Evolutionary conservation across 441 rosid genomes (phyloP).

Genomic region (Geranium incanum): DNA sequence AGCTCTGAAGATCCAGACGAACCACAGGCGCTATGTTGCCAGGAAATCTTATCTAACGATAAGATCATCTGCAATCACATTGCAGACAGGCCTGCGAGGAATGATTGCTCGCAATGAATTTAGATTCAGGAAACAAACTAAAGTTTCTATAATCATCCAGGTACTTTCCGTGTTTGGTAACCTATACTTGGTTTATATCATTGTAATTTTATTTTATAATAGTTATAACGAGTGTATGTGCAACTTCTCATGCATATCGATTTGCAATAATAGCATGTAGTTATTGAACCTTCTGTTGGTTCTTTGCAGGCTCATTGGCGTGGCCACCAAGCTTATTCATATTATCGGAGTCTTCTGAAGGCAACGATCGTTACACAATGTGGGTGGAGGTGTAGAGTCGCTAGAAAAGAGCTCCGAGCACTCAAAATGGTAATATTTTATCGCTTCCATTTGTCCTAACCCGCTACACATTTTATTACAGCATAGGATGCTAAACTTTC

Average conservation of each 20-base stretch:
- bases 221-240: background rate
- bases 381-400: conserved; percentile 93
- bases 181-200: background rate
- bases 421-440: conserved; percentile 72
- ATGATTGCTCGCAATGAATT: conserved; percentile 61
- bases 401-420: conserved; percentile 82
- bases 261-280: background rate
- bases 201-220: background rate
- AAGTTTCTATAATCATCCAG: conserved; percentile 51
- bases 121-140: conserved; percentile 47
- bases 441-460: conserved; percentile 17
- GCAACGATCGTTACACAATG: conserved; percentile 82
- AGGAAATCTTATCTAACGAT: conserved; percentile 35
- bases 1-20: conserved; percentile 53
- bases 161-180: conserved; percentile 21
- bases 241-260: background rate
- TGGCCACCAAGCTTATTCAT: conserved; percentile 50
- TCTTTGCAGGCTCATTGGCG: conserved; percentile 70
- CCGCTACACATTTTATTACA: background rate
- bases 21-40: conserved; percentile 39
- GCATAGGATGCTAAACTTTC: conserved; percentile 17
- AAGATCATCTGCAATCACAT: conserved; percentile 38
- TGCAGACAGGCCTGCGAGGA: conserved; percentile 59
- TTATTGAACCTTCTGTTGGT: conserved; percentile 17
- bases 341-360: conserved; percentile 72